Percentiles rank a stretch among this genome's conserved stretches.
phyloP scores from a whole-genome alignment of 345 rosid genomes.

The Pistacia vera region DNA sequence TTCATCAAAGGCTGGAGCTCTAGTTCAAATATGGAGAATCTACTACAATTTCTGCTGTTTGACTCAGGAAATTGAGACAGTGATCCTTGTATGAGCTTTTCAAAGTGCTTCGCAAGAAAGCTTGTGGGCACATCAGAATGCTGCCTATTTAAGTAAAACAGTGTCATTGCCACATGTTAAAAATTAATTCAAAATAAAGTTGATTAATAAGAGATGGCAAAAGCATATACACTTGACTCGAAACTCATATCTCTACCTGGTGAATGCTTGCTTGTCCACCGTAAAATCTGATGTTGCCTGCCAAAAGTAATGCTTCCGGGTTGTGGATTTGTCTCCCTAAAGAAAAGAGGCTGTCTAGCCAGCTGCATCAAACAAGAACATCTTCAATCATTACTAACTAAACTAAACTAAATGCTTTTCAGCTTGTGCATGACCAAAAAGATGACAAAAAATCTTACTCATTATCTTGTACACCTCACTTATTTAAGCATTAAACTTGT shows the following conservation, averaged over 20 bases:
- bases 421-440: not conserved
- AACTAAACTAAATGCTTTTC: not conserved
- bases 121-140: constrained; percentile 64
- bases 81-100: constrained; percentile 70
- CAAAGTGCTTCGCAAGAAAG: constrained; percentile 58
- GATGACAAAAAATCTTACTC: not conserved
- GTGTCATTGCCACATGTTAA: not conserved
- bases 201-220: not conserved
- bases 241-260: constrained; percentile 36
- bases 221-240: not conserved
- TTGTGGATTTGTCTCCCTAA: constrained; percentile 75
- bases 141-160: constrained; percentile 35
- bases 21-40: constrained; percentile 64
- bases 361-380: constrained; percentile 42
- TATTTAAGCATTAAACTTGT: not conserved
- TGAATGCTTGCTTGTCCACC: constrained; percentile 65
- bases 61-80: constrained; percentile 63
- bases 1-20: constrained; percentile 39
- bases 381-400: constrained; percentile 5
- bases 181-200: not conserved
- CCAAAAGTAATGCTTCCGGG: constrained; percentile 81
- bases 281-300: constrained; percentile 78
- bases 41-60: constrained; percentile 45
- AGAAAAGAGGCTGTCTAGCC: constrained; percentile 79
- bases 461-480: not conserved